phyloP scores from a whole-genome alignment of 257 asterid genomes.

The Asclepias syriaca region DNA sequence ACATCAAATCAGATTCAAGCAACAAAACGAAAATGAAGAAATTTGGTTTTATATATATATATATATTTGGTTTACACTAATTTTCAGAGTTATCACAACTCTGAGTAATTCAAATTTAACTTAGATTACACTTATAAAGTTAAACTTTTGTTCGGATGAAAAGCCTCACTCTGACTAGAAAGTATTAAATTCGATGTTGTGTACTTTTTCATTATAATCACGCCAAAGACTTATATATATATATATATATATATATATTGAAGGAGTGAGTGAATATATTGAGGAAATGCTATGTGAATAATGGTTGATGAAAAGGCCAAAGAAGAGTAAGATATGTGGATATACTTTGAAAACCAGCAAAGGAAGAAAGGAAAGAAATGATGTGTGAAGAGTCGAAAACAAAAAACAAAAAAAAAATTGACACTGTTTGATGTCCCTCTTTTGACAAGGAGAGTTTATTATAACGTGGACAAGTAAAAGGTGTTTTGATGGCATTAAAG shows the following conservation, averaged over 20 bases:
- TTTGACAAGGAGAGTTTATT: neutral
- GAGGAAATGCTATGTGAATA: neutral
- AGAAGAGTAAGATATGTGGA: neutral
- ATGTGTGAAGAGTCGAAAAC: neutral
- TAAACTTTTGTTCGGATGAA: too few relatives aligned
- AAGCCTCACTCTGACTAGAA: too few relatives aligned
- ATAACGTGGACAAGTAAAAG: conserved; percentile 12
- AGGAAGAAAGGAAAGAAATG: neutral
- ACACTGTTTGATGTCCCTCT: neutral
- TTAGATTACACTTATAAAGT: too few relatives aligned
- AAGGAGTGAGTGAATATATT: neutral
- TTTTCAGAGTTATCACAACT: too few relatives aligned
- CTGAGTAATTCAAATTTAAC: too few relatives aligned
- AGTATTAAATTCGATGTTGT: too few relatives aligned
- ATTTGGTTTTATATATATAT: too few relatives aligned
- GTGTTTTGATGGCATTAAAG: neutral
- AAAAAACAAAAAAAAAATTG: neutral
- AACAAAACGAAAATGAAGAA: neutral
- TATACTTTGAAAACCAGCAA: neutral
- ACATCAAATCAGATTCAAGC: too few relatives aligned
- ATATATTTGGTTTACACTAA: too few relatives aligned
- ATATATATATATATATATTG: too few relatives aligned
- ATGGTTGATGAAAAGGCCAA: neutral
- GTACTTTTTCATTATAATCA: too few relatives aligned
- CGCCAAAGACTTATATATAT: too few relatives aligned